Base-by-base conservation (phyloP, 257 asterid genomes). In the Petunia axillaris region DNA sequence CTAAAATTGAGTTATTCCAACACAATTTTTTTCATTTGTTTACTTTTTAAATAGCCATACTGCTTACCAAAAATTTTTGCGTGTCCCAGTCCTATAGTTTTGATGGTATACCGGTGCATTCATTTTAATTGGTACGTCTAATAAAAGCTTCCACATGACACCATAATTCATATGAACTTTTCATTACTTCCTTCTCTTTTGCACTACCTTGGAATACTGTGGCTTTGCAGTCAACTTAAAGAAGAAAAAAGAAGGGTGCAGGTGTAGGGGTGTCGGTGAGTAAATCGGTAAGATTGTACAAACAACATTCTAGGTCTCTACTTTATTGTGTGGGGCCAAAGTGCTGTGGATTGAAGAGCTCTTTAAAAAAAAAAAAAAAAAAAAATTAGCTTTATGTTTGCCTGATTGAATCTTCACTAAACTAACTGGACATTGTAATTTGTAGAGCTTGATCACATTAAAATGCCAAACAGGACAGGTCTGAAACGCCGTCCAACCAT, bases 401-500 rank as follows among this genome's bases (percentile, higher is more conserved):
- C 8, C 8, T 9, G 10, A 52, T 5, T 5, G 3, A 14, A 15
- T 13, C 62, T 35, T 57, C 62, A 15, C 8, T 57, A 55, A 5
- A 15, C 62, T 1, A 57, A 57, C 1, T 57, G 35, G 62, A 2
- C 62, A 63, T 63, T 36, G n/a, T 25, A 10, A 15, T 63, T 1
- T 0, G n/a, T 15, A 8, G 39, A 7, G 55, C 0, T 3, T 67
- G 53, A 67, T 67, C 39, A 8, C 75, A 67, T 43, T 41, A 67
- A 67, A 67, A 67, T 2, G 75, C 55, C 39, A n/a, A n/a, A 67
- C 1, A 7, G 14, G n/a, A 67, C 55, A 67, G 75, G 55, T 67
- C 4, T 67, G n/a, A 16, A 67, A 55, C 55, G 52, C 39, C 75
- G 15, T 43, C n/a, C 55, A 43, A 43, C 13, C 2, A 15, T 54